Evolutionary conservation across 148 eudicot species (phyloP).

Genomic region (Rhododendron henanense): DNA sequence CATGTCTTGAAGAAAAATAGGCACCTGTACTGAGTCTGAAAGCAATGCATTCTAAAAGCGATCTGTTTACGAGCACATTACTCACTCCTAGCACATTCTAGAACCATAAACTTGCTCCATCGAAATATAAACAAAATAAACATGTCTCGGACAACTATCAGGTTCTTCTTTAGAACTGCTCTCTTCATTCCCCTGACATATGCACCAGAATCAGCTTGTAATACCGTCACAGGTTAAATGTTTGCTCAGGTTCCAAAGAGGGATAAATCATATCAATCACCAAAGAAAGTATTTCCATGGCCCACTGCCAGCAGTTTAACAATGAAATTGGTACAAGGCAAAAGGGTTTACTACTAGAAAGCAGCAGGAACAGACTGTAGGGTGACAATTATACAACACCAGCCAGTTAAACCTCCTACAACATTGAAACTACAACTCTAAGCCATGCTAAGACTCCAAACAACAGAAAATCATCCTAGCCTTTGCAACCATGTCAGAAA

Average conservation of each 20-base stretch:
- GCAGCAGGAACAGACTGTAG: neutral
- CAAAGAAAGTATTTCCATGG: neutral
- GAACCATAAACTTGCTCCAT: neutral
- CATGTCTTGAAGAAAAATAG: neutral
- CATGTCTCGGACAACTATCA: neutral
- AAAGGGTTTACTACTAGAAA: neutral
- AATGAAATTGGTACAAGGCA: neutral
- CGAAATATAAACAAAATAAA: neutral
- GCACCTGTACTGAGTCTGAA: neutral
- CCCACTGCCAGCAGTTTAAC: neutral
- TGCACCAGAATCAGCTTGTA: constrained; percentile 4
- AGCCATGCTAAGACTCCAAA: neutral
- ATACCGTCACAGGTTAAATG: neutral
- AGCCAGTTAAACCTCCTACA: neutral
- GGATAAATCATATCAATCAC: neutral
- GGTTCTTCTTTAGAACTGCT: neutral
- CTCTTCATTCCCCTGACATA: neutral
- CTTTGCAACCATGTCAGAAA: neutral
- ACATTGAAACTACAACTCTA: neutral
- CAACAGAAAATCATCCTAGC: neutral
- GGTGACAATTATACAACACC: neutral
- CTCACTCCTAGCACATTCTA: neutral
- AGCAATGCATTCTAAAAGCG: neutral
- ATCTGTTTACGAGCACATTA: neutral
- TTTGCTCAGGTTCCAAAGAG: neutral